These are phyloP conservation scores for Macrolepiota albuminosa DNA, from an alignment of 768 basidiomycete genomes.

Conservation along the genomic window DNA sequence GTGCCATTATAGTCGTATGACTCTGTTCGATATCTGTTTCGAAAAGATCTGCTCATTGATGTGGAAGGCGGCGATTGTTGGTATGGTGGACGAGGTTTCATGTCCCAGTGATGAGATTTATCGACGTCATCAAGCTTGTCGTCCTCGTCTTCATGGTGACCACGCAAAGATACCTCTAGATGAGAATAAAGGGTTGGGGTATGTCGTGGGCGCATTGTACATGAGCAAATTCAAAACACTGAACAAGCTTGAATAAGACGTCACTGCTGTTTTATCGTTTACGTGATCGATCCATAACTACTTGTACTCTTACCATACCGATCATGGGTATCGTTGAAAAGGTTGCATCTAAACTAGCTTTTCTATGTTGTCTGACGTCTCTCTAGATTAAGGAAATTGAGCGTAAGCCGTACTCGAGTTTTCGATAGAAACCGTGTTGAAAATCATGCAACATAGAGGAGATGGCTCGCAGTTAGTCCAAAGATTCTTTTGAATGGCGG, in stretches of 20 bases:
- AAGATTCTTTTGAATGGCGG: background rate
- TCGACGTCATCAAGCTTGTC: conserved; percentile 46
- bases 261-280: background rate
- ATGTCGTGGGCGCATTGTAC: conserved; percentile 46
- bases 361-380: conserved; percentile 1
- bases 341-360: conserved; percentile 27
- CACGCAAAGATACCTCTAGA: conserved; percentile 32
- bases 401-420: conserved; percentile 47
- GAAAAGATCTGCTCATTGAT: conserved; percentile 22
- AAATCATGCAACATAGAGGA: conserved; percentile 55
- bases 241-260: conserved; percentile 2
- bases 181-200: conserved; percentile 67
- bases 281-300: conserved; percentile 7
- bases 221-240: conserved; percentile 2
- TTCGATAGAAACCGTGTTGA: background rate
- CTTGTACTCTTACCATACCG: conserved; percentile 29
- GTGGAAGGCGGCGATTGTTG: conserved; percentile 28
- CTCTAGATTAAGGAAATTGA: conserved; percentile 91
- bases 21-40: conserved; percentile 23
- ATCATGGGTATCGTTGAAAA: conserved; percentile 95
- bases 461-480: conserved; percentile 87
- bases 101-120: conserved; percentile 28
- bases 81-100: conserved; percentile 29
- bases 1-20: conserved; percentile 10
- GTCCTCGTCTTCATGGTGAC: conserved; percentile 47